A percentile compares a stretch with the other conserved stretches of the same genome.
phyloP scores from a whole-genome alignment of 2,329 filamentous ascomycete species.

The Colletotrichum camelliae region DNA sequence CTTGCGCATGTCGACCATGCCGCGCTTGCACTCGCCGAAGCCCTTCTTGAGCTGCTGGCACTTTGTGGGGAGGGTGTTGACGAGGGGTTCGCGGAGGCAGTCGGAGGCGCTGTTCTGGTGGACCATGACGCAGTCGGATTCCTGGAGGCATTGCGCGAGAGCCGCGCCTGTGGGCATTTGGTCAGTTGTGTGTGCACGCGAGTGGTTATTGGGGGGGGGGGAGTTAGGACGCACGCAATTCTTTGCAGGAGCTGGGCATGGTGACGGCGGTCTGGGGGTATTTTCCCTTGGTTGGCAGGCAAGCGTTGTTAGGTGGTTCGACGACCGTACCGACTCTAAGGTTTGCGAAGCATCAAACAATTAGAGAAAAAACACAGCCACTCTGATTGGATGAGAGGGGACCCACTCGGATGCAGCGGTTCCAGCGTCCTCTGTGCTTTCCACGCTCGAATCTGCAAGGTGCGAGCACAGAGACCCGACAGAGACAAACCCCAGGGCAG shows the following conservation, averaged over 20 bases:
- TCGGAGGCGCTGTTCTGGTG: conserved; percentile 86
- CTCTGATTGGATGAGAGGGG: neutral
- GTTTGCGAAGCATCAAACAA: conserved; percentile 27
- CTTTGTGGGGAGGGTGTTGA: conserved; percentile 80
- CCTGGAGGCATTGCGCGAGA: conserved; percentile 91
- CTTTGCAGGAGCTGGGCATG: conserved; percentile 97
- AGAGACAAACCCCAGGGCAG: neutral
- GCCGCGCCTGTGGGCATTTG: conserved; percentile 71
- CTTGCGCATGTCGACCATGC: conserved; percentile 98
- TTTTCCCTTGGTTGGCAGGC: conserved; percentile 6
- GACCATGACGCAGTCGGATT: conserved; percentile 96
- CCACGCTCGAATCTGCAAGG: neutral
- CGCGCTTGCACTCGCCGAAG: conserved; percentile 93
- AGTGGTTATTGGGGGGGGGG: neutral
- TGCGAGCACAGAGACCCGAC: neutral
- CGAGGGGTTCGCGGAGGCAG: conserved; percentile 83
- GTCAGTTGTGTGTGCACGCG: neutral
- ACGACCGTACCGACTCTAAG: neutral
- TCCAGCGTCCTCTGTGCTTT: neutral
- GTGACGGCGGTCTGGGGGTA: conserved; percentile 30
- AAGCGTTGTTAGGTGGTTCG: neutral
- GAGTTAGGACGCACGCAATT: conserved; percentile 73
- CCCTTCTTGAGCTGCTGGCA: conserved; percentile 94
- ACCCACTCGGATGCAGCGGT: conserved; percentile 8
- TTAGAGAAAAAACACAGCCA: neutral